Evolutionary conservation across 2,329 filamentous ascomycete species (phyloP), one percentile per base, ranked within the genome.

Genomic region (Chrysoporthe cubensis): DNA sequence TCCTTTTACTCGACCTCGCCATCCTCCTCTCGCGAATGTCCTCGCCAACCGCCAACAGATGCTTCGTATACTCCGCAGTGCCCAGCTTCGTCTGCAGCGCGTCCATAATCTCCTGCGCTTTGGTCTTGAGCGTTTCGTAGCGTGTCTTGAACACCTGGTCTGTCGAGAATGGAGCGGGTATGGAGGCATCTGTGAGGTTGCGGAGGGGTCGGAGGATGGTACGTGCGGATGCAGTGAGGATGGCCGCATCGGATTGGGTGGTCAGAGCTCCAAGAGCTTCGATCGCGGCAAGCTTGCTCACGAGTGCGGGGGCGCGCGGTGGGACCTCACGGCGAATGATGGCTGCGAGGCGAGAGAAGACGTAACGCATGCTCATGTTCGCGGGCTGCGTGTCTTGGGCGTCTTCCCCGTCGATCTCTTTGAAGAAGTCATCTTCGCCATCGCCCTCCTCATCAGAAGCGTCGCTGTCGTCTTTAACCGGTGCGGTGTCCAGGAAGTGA

Each of bases 81-180:
- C 95, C 96, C 63, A 97, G 84, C 76, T 92, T 94, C 81, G 90
- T 91, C 81, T 97, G 94, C 68, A 99, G 77, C n/a, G 86, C 81
- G 71, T 93, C 91, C 82, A 98, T 89, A 13, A 94, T 83, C 73
- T 95, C 91, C 71, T 91, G 87, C 4, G 92, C 91, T 67, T 90
- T 89, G 52, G 87, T 84, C 72, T 91, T 88, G 44, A 99, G 82
- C 0, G 83, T 83, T 71, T 93, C 91, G 77, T 94, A 91, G 26
- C 84, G 86, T 6, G 85, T 82, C 72, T 86, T 88, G 82, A 94
- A 95, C 0, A 81, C 76, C 66, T 90, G 87, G 73, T 95, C 91
- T 6, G 87, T 87, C 34, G 90, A 91, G 71, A 88, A 89, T 0
- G 93, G 92, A 16, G 86, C 81, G 0, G 91, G 87, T 62, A 95